These are phyloP conservation scores for Lindgomyces ingoldianus DNA, from an alignment of 495 filamentous ascomycete genomes.

Conservation along the genomic window DNA sequence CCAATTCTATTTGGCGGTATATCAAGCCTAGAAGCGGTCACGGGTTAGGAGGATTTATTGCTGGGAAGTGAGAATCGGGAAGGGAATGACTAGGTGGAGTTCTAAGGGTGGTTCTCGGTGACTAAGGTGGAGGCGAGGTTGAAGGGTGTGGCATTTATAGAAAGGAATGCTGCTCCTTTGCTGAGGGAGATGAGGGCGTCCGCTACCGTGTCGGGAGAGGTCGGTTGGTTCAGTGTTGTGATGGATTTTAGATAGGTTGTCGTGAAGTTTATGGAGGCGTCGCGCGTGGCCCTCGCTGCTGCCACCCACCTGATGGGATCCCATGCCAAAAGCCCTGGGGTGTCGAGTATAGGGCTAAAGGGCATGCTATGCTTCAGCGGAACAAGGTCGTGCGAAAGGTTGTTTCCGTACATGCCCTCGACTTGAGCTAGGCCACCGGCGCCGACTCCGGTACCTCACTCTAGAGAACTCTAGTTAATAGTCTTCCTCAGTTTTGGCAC, in stretches of 20 bases:
- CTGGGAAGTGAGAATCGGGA: slow-evolving; percentile 40
- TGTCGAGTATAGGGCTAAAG: slow-evolving; percentile 51
- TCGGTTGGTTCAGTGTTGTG: slow-evolving; percentile 34
- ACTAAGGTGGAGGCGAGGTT: slow-evolving; percentile 37
- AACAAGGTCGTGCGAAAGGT: slow-evolving; percentile 53
- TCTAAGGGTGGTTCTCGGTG: slow-evolving; percentile 25
- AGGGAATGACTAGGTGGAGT: slow-evolving; percentile 39
- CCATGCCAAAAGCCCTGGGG: slow-evolving; percentile 47
- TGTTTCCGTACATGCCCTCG: slow-evolving; percentile 54
- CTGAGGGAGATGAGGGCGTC: slow-evolving; percentile 39
- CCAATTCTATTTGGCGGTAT: slow-evolving; percentile 43
- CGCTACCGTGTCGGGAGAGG: slow-evolving; percentile 19
- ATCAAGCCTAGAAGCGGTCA: slow-evolving; percentile 47
- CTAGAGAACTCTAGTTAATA: slow-evolving; percentile 44
- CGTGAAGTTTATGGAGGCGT: slow-evolving; percentile 38
- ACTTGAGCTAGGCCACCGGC: slow-evolving; percentile 53
- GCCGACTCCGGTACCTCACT: slow-evolving; percentile 49
- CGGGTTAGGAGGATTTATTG: slow-evolving; percentile 40
- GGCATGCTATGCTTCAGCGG: slow-evolving; percentile 50
- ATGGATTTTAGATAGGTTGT: slow-evolving; percentile 38
- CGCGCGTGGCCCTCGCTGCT: slow-evolving; percentile 39
- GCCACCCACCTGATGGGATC: slow-evolving; percentile 27
- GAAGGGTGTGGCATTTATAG: slow-evolving; percentile 32
- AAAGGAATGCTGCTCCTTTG: slow-evolving; percentile 37
- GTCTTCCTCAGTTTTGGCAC: slow-evolving; percentile 39